Evolutionary conservation across 2,329 filamentous ascomycete species (phyloP).

Genomic region (Magnaporthiopsis incrustans): DNA sequence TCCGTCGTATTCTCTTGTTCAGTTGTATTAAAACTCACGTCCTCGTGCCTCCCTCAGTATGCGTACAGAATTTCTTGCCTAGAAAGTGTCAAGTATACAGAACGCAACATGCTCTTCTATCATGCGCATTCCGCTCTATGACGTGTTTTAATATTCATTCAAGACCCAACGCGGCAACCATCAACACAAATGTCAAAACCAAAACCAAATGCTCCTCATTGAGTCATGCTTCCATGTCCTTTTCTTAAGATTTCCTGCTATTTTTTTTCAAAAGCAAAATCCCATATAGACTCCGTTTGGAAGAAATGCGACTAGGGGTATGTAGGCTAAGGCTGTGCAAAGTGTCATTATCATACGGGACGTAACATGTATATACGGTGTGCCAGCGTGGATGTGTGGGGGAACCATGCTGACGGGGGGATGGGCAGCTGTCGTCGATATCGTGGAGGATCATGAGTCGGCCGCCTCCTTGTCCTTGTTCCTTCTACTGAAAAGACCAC

Average conservation of each 20-base stretch:
- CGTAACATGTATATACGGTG: conserved; percentile 1
- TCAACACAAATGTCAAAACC: neutral
- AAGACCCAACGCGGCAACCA: neutral
- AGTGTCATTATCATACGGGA: conserved; percentile 1
- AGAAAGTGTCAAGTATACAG: neutral
- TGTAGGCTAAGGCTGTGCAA: neutral
- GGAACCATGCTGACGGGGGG: neutral
- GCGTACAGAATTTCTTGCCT: neutral
- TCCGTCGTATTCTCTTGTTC: no score
- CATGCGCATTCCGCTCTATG: neutral
- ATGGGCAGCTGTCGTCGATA: no score
- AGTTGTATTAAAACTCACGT: no score
- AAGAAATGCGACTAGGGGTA: neutral
- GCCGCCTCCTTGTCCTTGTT: conserved; percentile 5
- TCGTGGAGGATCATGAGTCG: neutral
- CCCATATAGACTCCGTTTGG: neutral
- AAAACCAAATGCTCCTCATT: neutral
- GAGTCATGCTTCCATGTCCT: neutral
- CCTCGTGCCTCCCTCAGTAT: no score
- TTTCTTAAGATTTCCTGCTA: neutral
- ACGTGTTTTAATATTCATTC: neutral
- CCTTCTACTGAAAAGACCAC: conserved; percentile 53
- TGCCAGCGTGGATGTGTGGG: neutral
- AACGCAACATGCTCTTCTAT: neutral
- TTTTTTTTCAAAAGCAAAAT: neutral